Base-by-base conservation (phyloP, 371 early-diverging fungal species). In the Mortierella sp. region DNA sequence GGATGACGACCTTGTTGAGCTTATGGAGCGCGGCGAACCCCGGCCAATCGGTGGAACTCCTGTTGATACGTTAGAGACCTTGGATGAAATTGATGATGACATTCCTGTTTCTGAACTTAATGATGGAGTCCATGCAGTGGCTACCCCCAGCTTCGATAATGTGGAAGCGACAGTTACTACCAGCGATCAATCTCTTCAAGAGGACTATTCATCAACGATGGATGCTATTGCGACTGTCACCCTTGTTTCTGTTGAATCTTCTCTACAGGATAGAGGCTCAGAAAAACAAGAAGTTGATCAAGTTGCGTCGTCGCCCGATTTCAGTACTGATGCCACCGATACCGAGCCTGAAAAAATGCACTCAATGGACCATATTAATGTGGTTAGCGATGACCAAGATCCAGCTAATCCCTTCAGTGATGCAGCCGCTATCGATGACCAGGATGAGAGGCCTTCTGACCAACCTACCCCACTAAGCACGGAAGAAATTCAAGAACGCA, bases 21-120 rank as follows among this genome's bases (percentile, higher is more conserved):
- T 70, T 10, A 74, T 79, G 80, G 80, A 79, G 65, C 74, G 74
- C 15, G 80, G 80, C 0, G 74, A 70, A 34, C 61, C 78, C 5
- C 56, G 55, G 19, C 56, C 64, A n/a, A 23, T 35, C 6, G 47
- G 26, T 29, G 69, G 61, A 6, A 40, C 7, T 2, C 32, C 61
- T 19, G 12, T 28, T 1, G 47, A 45, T 28, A n/a, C 17, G 10
- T 1, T 17, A 26, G 70, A 70, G 28, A 40, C 29, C 23, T 2
- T 32, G 40, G 53, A 60, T 15, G 53, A 59, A 1, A 56, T 49
- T 9, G 53, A n/a, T 15, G 35, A 51, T 9, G 51, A 3, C 1
- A 28, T 19, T 10, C 12, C 53, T 7, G 10, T 17, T 19, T 17
- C 12, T 2, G 53, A 53, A 19, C 29, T 8, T 28, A 17, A 53